phyloP scores from a whole-genome alignment of 2,329 filamentous ascomycete species.

The Leptodontidium sp. region DNA sequence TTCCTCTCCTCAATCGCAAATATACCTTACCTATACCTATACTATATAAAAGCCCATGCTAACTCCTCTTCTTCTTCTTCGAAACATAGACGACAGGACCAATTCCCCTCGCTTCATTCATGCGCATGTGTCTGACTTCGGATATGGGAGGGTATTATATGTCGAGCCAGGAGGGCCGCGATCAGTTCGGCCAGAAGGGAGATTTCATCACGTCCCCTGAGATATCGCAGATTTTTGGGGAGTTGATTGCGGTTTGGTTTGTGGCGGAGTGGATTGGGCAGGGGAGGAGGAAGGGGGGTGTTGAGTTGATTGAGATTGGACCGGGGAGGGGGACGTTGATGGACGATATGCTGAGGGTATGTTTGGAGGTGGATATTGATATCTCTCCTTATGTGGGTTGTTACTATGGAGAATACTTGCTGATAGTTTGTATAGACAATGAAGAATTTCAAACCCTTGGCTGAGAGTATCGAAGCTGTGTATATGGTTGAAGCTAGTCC shows the following conservation, averaged over 20 bases:
- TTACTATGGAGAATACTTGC: constrained; percentile 16
- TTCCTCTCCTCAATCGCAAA: neutral
- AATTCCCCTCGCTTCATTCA: constrained; percentile 90
- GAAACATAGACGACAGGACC: constrained; percentile 78
- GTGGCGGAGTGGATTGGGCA: constrained; percentile 97
- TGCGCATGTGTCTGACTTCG: constrained; percentile 97
- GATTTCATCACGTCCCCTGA: constrained; percentile 98
- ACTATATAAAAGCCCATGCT: constrained; percentile 25
- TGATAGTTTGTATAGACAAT: constrained; percentile 69
- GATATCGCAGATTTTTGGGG: constrained; percentile 96
- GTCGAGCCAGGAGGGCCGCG: constrained; percentile 70
- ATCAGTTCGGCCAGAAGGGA: constrained; percentile 91
- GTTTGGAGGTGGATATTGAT: constrained; percentile 44
- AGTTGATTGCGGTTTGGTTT: constrained; percentile 93
- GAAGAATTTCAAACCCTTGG: constrained; percentile 80
- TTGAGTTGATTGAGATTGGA: constrained; percentile 93
- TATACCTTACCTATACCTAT: too few relatives aligned
- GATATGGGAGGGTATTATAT: constrained; percentile 95
- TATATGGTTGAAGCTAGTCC: constrained; percentile 96
- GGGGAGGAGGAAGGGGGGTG: constrained; percentile 73
- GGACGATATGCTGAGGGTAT: constrained; percentile 91
- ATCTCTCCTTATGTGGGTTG: neutral
- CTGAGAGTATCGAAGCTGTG: constrained; percentile 80
- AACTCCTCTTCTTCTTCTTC: constrained; percentile 44
- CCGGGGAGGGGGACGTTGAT: constrained; percentile 95